Evolutionary conservation across 139 green algal genomes (phyloP), one percentile per base, ranked within the genome.

Genomic region (Dunaliella sp.): DNA sequence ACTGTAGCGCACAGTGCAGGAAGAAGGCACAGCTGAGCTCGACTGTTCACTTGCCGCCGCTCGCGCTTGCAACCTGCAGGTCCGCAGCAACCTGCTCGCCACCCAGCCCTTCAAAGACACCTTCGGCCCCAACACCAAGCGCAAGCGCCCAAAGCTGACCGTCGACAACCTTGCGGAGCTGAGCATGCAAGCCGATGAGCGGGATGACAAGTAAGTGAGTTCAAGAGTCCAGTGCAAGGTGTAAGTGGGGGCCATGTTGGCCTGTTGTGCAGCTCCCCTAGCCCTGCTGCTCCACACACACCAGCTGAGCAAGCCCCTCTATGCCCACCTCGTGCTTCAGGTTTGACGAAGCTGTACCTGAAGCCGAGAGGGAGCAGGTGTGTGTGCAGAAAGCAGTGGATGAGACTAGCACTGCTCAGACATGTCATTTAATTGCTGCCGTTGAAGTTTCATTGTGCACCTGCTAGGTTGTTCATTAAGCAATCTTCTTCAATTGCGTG

Each of bases 91-190:
- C 92, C 86, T 99, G 84, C 86, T 98, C 31, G 87, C 92, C n/a
- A 95, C 93, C 33, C 93, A 98, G 90, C 90, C 95, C 0, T 99
- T 98, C 81, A 83, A 90, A 1, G 88, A 94, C 38, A 97, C 94
- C 0, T 99, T 99, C 91, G 97, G 97, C 2, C 86, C 84, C 22
- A 93, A 92, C 65, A 84, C 88, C 33, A 93, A 88, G 77, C 93
- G 97, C 73, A 98, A 99, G 90, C 85, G 90, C 33, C 97, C 97
- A 3, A 97, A 93, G 86, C 94, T 99, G 57, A 88, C 87, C 0
- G 88, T 87, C 0, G 95, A 98, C 36, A 92, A 82, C 65, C 93
- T 97, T 12, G 89, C 88, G 1, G 93, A 91, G 32, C 86, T 99
- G 76, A 90, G 94, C 31, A 57, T 91, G 34, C 88, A 89, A 22